These are phyloP conservation scores for Rutstroemia sp. DNA, from an alignment of 2,329 filamentous ascomycete species.

Conservation along the genomic window DNA sequence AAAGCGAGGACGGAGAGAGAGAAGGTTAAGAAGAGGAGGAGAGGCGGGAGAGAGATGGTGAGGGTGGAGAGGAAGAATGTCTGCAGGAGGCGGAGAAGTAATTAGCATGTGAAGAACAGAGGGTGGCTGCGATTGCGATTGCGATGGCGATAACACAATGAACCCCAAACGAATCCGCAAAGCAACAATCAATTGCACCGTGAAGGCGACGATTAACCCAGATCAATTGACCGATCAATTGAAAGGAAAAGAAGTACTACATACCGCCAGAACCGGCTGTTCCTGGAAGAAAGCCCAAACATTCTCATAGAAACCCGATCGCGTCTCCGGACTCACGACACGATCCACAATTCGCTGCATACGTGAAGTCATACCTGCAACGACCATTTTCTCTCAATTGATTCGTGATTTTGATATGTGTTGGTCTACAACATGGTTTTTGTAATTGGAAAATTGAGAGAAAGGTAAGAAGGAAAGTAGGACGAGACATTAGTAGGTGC, in stretches of 20 bases:
- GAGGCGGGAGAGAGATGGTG: slow-evolving; percentile 56
- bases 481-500: too few relatives aligned
- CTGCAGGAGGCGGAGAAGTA: slow-evolving; percentile 33
- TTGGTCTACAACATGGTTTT: too few relatives aligned
- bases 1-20: slow-evolving; percentile 54
- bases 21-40: slow-evolving; percentile 63
- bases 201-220: neutral
- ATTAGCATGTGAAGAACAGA: neutral
- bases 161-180: neutral
- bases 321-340: slow-evolving; percentile 52
- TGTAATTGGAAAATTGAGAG: too few relatives aligned
- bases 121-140: neutral
- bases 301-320: slow-evolving; percentile 47
- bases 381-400: neutral
- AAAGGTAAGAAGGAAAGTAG: too few relatives aligned
- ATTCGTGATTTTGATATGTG: too few relatives aligned
- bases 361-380: slow-evolving; percentile 13
- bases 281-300: slow-evolving; percentile 49
- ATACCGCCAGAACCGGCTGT: slow-evolving; percentile 64
- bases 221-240: neutral
- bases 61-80: slow-evolving; percentile 61
- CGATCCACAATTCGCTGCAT: slow-evolving; percentile 34
- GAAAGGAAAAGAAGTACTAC: slow-evolving; percentile 26
- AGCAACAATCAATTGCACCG: neutral
- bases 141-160: neutral